Percentiles rank a stretch among this genome's conserved stretches.
These are phyloP conservation scores for Brassica hybrid DNA, from an alignment of 441 rosid species.

Conservation along the genomic window DNA sequence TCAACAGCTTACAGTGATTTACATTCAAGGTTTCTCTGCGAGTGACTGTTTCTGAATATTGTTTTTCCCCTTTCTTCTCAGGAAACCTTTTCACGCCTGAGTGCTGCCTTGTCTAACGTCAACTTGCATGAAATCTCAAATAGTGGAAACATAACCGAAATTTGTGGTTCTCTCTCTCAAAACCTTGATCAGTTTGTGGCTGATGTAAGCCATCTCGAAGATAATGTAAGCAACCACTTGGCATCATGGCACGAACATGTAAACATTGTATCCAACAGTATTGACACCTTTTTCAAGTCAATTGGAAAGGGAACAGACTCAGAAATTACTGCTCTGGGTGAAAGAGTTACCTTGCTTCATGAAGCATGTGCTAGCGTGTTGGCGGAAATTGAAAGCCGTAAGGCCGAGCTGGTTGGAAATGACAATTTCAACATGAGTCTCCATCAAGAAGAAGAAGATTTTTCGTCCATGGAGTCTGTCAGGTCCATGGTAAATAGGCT, in stretches of 20 bases:
- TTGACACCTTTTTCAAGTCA: constrained; percentile 58
- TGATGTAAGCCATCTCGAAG: constrained; percentile 57
- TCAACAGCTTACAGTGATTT: constrained; percentile 17
- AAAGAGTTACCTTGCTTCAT: constrained; percentile 65
- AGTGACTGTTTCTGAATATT: constrained; percentile 34
- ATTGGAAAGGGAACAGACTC: constrained; percentile 57
- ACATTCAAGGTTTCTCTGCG: constrained; percentile 17
- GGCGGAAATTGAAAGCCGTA: constrained; percentile 72
- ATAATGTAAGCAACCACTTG: constrained; percentile 57
- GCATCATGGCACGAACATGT: constrained; percentile 59
- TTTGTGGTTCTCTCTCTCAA: constrained; percentile 52
- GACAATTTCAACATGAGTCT: constrained; percentile 39
- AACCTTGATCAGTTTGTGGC: constrained; percentile 62
- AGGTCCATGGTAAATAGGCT: constrained; percentile 68
- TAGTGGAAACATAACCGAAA: constrained; percentile 49
- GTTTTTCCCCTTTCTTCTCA: constrained; percentile 45
- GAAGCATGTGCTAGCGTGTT: constrained; percentile 71
- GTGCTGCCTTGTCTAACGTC: constrained; percentile 54
- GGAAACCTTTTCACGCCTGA: constrained; percentile 54
- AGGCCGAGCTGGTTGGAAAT: constrained; percentile 55
- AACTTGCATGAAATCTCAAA: constrained; percentile 54
- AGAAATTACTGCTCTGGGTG: constrained; percentile 60
- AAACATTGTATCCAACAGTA: constrained; percentile 50
- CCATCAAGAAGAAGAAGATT: constrained; percentile 42
- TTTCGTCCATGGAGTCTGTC: constrained; percentile 66